phyloP scores from a whole-genome alignment of 371 early-diverging fungal species.

The Mucor plumbeus region DNA sequence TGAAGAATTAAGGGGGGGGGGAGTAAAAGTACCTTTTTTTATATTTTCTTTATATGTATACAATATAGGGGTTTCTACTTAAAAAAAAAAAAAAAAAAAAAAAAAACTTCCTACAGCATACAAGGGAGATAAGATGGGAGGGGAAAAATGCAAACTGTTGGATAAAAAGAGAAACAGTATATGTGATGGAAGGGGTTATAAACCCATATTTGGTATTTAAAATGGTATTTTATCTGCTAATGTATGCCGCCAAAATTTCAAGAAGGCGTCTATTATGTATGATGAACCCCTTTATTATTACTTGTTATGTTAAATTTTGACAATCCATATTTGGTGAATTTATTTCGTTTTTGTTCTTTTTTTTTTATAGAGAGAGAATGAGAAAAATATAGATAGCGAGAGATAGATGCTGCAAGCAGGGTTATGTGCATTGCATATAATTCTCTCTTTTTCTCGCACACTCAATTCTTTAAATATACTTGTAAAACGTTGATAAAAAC shows the following conservation, averaged over 20 bases:
- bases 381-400: background rate
- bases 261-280: conserved; percentile 12
- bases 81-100: conserved; percentile 6
- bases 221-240: conserved; percentile 9
- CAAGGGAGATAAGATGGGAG: conserved; percentile 6
- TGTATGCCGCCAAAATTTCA: conserved; percentile 38
- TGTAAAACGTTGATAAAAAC: background rate
- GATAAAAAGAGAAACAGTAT: background rate
- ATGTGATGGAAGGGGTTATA: conserved; percentile 14
- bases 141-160: conserved; percentile 13
- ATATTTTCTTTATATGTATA: conserved; percentile 8
- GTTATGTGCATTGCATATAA: conserved; percentile 22
- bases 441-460: background rate
- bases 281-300: conserved; percentile 32
- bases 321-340: conserved; percentile 37
- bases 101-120: conserved; percentile 18
- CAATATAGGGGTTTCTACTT: conserved; percentile 4
- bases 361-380: conserved; percentile 6
- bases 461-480: background rate
- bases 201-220: conserved; percentile 26
- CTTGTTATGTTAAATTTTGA: conserved; percentile 34
- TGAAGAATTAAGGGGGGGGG: conserved; percentile 11
- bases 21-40: background rate
- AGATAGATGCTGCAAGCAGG: conserved; percentile 24
- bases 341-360: conserved; percentile 31